Base-by-base conservation (phyloP, 192 early-diverging fungal genomes). In the Jimgerdemannia flammicorona region DNA sequence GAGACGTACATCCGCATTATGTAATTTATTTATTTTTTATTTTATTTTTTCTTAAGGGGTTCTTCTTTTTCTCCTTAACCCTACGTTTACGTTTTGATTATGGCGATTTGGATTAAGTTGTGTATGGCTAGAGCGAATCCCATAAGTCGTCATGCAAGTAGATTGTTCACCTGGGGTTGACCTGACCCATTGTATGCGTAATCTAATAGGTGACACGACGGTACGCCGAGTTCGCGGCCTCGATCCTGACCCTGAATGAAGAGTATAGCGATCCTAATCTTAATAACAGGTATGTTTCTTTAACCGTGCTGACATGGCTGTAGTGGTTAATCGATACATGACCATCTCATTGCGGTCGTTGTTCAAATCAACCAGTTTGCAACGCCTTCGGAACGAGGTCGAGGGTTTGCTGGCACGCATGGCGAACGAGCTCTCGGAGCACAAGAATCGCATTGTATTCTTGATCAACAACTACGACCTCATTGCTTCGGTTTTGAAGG, bases 391-490 rank as follows among this genome's bases (percentile, higher is more conserved):
- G 72, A 91, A 84, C 74, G 95, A 93, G 80, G 84, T 95, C 64
- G 94, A 96, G 72, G 79, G 84, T 4, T 83, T 97, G 17, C 83
- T 99, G 40, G 79, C 91, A 18, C 83, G 88, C 44, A 91, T 95
- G 84, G 90, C 93, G 1, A 90, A 84, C 10, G 90, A 92, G 54
- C 89, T 94, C 71, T 71, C 83, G 7, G 93, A 95, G 69, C 82
- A 82, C 20, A 92, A 92, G 64, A 87, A 84, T 40, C 79, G 90
- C 43, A 81, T 94, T 64, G 89, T 94, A 11, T 97, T 97, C 74
- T 83, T 95, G 73, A 96, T 99, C 79, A 99, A 98, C 87, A 99
- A 97, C 77, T 93, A 93, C 80, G 97, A 99, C 75, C 83, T 97
- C 17, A 90, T 98, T 20, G 82, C 93, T 40, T 86, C 91, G 3